phyloP scores from a whole-genome alignment of 179 eudicot species.

The Spinacia oleracea region DNA sequence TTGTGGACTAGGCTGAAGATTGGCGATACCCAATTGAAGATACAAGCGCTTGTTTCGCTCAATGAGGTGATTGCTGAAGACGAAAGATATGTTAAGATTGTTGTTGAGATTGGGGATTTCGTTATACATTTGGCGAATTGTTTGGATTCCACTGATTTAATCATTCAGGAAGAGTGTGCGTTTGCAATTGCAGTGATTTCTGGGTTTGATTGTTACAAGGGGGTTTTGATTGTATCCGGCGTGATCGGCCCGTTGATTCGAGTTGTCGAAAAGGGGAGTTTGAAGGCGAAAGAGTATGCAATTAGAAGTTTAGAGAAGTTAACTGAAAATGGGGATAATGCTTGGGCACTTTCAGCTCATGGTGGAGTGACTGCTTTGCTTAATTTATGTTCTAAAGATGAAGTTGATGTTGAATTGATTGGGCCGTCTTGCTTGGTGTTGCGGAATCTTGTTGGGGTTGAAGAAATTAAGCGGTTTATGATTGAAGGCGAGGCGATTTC shows the following conservation, averaged over 20 bases:
- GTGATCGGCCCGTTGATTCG: conserved; percentile 63
- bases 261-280: conserved; percentile 58
- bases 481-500: conserved; percentile 67
- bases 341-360: conserved; percentile 89
- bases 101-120: conserved; percentile 47
- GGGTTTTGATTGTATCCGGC: conserved; percentile 48
- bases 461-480: conserved; percentile 79
- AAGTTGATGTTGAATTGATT: conserved; percentile 43
- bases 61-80: conserved; percentile 61
- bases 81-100: conserved; percentile 58
- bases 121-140: conserved; percentile 41
- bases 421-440: conserved; percentile 65
- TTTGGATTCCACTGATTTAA: conserved; percentile 49
- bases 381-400: conserved; percentile 41
- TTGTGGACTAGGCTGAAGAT: conserved; percentile 66
- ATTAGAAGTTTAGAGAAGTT: conserved; percentile 54
- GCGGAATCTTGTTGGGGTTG: conserved; percentile 69
- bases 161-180: conserved; percentile 59
- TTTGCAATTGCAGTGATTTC: conserved; percentile 44
- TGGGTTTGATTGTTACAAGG: conserved; percentile 39
- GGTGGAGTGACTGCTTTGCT: conserved; percentile 73
- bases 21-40: conserved; percentile 59
- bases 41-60: conserved; percentile 51
- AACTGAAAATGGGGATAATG: conserved; percentile 77
- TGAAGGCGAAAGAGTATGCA: conserved; percentile 44